phyloP scores from a whole-genome alignment of 345 rosid genomes.

The Eucalyptus erythrocorys region DNA sequence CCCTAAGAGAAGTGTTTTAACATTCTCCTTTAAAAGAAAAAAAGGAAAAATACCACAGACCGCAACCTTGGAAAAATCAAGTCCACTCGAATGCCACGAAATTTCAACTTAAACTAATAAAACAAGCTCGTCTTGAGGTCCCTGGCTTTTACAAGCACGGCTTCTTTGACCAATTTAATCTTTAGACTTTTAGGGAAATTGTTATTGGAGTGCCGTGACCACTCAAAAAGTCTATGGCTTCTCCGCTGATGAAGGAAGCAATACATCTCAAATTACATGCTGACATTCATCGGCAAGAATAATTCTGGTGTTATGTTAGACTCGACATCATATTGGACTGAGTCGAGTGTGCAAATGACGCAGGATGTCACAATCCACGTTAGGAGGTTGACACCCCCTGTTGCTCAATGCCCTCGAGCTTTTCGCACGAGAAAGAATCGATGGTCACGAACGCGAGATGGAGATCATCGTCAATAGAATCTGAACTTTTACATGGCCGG shows the following conservation, averaged over 20 bases:
- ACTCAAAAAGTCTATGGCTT: neutral
- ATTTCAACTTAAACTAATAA: neutral
- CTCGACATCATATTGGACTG: neutral
- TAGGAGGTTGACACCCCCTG: neutral
- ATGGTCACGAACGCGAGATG: neutral
- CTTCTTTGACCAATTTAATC: neutral
- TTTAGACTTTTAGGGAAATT: neutral
- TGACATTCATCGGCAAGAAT: neutral
- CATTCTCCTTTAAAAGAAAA: neutral
- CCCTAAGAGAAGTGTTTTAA: neutral
- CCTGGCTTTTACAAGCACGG: neutral
- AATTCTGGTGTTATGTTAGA: neutral
- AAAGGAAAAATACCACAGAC: neutral
- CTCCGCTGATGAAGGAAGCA: neutral
- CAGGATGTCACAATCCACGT: neutral
- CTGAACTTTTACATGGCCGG: neutral
- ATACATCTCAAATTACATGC: neutral
- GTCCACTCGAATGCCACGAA: neutral
- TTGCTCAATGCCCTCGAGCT: neutral
- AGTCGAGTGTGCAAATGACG: neutral
- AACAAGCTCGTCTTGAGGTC: neutral
- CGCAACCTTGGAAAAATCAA: neutral
- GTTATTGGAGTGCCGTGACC: neutral
- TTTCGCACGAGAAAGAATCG: neutral
- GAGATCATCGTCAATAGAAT: neutral